Percentiles rank a stretch among this genome's conserved stretches.
Evolutionary conservation across 2,329 filamentous ascomycete species (phyloP).

Genomic region (Chaetomiaceae sp.): DNA sequence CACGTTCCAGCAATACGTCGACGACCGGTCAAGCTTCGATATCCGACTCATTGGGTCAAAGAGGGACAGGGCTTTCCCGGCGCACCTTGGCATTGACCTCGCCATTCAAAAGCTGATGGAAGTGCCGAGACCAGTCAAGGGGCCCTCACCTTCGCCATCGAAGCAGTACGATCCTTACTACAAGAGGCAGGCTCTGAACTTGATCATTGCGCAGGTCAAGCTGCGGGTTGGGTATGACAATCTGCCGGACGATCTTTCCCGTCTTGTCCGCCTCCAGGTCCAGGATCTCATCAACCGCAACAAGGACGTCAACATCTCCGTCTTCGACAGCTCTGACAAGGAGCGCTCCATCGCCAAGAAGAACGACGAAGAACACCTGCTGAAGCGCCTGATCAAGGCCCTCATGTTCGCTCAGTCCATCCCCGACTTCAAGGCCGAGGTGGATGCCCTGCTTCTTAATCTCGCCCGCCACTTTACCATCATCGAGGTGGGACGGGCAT

Average conservation of each 20-base stretch:
- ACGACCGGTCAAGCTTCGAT: slow-evolving; percentile 84
- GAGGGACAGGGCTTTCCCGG: slow-evolving; percentile 81
- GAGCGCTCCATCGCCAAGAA: slow-evolving; percentile 85
- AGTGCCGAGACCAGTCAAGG: slow-evolving; percentile 58
- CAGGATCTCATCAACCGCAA: slow-evolving; percentile 76
- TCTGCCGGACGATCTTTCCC: slow-evolving; percentile 82
- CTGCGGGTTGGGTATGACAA: slow-evolving; percentile 82
- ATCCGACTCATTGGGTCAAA: slow-evolving; percentile 85
- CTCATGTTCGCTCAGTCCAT: slow-evolving; percentile 81
- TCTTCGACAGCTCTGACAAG: slow-evolving; percentile 71
- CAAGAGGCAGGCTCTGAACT: slow-evolving; percentile 85
- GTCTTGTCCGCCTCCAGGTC: slow-evolving; percentile 80
- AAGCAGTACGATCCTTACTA: slow-evolving; percentile 76
- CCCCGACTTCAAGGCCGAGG: slow-evolving; percentile 72
- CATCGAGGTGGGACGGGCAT: slow-evolving; percentile 80
- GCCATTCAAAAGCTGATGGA: slow-evolving; percentile 88
- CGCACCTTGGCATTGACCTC: slow-evolving; percentile 79
- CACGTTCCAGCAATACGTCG: slow-evolving; percentile 76
- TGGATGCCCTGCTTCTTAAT: slow-evolving; percentile 70
- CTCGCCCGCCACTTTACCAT: slow-evolving; percentile 87
- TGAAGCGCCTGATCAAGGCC: slow-evolving; percentile 86
- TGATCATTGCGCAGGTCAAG: slow-evolving; percentile 86
- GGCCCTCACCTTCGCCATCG: slow-evolving; percentile 31
- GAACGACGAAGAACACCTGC: slow-evolving; percentile 70
- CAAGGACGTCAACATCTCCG: slow-evolving; percentile 63